Base-by-base conservation (phyloP, 805 yeast genomes). In the Zygotorulaspora danielsina region DNA sequence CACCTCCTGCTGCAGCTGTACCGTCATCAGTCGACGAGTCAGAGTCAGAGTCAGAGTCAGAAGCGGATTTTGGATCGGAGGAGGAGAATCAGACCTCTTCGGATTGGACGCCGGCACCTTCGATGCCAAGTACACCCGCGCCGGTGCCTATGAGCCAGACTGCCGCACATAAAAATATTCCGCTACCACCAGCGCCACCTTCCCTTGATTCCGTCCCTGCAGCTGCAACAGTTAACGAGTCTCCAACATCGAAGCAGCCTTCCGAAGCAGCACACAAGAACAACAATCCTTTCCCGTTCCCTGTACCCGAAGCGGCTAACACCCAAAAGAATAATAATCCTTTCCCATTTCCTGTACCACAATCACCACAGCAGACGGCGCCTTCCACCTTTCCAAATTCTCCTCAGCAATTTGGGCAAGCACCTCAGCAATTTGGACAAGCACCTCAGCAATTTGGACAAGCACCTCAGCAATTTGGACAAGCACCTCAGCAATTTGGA, bases 1-100 rank as follows among this genome's bases (percentile, higher is more conserved):
- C 74, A 2, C 70, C 71, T 3, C 70, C 71, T 5, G 40, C 57
- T 6, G 54, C 60, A 4, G 53, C 59, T 6, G 45, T 55, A 6
- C 42, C 54, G 3, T n/a, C n/a, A n/a, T n/a, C n/a, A n/a, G 54
- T 37, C 20, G 51, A 37, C n/a, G 32, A 51, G 16, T 19, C 54
- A 19, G 32, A 32, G 7, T 17, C 36, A 2, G 27, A 24, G 27
- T 18, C 31, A 5, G 33, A 32, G 7, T 18, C 36, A 2, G 31
- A 27, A 15, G 17, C 18, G 6, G 31, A 27, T 5, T 27, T 9
- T 5, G 45, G 41, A 5, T 25, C 27, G 24, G 44, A 48, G 30
- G 26, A 47, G 28, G 32, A 50, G 10, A 36, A 37, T 10, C 38
- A 47, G 10, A 34, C 59, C 12, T 15, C 59, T 15, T 41, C 60